Evolutionary conservation across 768 basidiomycete genomes (phyloP), one percentile per base, ranked within the genome.

Genomic region (Suillus weaverae): DNA sequence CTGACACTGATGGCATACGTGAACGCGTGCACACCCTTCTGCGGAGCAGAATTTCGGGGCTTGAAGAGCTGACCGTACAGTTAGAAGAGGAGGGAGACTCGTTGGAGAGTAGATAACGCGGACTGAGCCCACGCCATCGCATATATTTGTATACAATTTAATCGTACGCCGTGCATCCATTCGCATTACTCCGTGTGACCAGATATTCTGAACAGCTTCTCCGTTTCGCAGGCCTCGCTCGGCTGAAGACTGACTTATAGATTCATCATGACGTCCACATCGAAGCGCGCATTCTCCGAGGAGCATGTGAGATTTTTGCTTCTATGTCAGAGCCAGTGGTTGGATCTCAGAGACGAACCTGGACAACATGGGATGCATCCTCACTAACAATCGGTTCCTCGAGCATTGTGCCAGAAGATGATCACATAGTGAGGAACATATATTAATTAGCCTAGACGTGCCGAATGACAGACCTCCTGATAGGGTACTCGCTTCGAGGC

Each of bases 21-120:
- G 86, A 88, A 72, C 81, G 87, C 36, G 95, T 98, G 6, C 87
- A 96, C 71, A 77, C 80, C 26, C 75, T 92, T 41, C 72, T 99
- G 68, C 85, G 89, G 70, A 80, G 83, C 68, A 84, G 83, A 68
- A 94, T 99, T 73, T 80, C 83, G 9, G 95, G 94, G 41, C 76
- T 99, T 48, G 90, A 92, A 68, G 94, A 99, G 77, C 76, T 99
- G 65, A 93, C 91, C 3, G 89, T 99, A 69, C 97, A 99, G 77
- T 83, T 96, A 16, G 94, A 94, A 62, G 67, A 73, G 20, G 39
- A 41, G 18, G 41, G 26, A 26, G 36, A 59, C 26, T 32, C 26
- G 9, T 59, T 59, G 26, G 57, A 38, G 30, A 32, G 39, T 32
- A 41, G 57, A 41, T 59, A 20, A 20, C 56, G 38, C 5, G 10